Percentiles rank a stretch among this genome's conserved stretches.
These are phyloP conservation scores for Pelargonium citronellum DNA, from an alignment of 441 rosid species.

Conservation along the genomic window DNA sequence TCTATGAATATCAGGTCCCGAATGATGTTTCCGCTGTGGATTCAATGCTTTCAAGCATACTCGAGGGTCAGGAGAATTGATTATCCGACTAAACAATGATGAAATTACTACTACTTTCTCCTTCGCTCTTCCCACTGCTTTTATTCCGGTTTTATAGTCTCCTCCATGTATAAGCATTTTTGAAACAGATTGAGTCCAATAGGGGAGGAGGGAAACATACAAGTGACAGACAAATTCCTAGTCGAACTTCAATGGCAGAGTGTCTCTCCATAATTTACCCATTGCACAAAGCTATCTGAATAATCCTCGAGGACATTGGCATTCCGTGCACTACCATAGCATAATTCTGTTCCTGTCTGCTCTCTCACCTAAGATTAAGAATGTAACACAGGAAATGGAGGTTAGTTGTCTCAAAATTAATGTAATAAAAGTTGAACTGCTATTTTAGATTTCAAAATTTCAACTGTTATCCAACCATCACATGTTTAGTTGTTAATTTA, in stretches of 20 bases:
- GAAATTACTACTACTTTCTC: background rate
- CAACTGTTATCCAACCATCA: background rate
- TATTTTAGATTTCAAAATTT: background rate
- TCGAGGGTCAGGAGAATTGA: slow-evolving; percentile 8
- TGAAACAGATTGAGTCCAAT: slow-evolving; percentile 9
- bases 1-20: slow-evolving; percentile 24
- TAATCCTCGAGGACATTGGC: slow-evolving; percentile 46
- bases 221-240: background rate
- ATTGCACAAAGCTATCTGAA: slow-evolving; percentile 68
- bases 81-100: too few species aligned
- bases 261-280: slow-evolving; percentile 79
- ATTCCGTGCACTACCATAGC: slow-evolving; percentile 27
- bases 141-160: background rate
- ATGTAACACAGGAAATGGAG: slow-evolving; percentile 5
- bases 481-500: background rate
- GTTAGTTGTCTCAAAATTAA: background rate
- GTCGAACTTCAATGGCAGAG: slow-evolving; percentile 53
- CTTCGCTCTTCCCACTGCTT: background rate
- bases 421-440: background rate
- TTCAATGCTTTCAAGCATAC: slow-evolving; percentile 15
- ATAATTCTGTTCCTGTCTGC: slow-evolving; percentile 36
- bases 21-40: slow-evolving; percentile 20
- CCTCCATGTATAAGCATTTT: slow-evolving; percentile 18
- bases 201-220: background rate
- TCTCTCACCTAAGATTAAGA: slow-evolving; percentile 52